Percentiles rank a stretch among this genome's conserved stretches.
Evolutionary conservation across 2,329 filamentous ascomycete genomes (phyloP).

Genomic region (Chaetomiaceae sp.): DNA sequence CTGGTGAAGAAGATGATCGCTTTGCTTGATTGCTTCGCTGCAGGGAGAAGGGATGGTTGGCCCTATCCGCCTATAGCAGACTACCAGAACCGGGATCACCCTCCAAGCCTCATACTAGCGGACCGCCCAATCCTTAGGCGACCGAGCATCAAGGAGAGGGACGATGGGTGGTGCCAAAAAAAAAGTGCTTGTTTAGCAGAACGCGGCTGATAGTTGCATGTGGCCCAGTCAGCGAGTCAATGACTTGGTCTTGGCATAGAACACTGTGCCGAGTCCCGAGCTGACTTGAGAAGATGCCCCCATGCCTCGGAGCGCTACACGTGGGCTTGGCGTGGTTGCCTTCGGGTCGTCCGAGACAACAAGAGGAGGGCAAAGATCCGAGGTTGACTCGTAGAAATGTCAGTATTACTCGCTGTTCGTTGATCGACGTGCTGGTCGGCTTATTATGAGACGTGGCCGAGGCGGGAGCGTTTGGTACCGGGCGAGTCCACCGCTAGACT

Average conservation of each 20-base stretch:
- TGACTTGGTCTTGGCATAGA: not conserved
- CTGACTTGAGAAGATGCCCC: not conserved
- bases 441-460: too few relatives aligned
- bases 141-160: too few relatives aligned
- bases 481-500: conserved; percentile 9
- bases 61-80: too few relatives aligned
- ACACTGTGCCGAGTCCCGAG: conserved; percentile 4
- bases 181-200: too few relatives aligned
- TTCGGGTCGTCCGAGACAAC: not conserved
- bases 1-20: too few relatives aligned
- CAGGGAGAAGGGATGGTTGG: too few relatives aligned
- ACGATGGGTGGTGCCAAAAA: too few relatives aligned
- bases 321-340: not conserved
- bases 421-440: not conserved
- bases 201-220: not conserved
- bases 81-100: too few relatives aligned
- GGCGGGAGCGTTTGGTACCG: not conserved
- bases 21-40: too few relatives aligned
- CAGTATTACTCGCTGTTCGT: not conserved
- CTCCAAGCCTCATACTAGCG: too few relatives aligned
- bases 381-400: not conserved
- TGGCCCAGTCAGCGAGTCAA: not conserved
- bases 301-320: not conserved
- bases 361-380: not conserved
- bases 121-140: too few relatives aligned